phyloP scores from a whole-genome alignment of 306 rosid species.

The Mimosa pudica region DNA sequence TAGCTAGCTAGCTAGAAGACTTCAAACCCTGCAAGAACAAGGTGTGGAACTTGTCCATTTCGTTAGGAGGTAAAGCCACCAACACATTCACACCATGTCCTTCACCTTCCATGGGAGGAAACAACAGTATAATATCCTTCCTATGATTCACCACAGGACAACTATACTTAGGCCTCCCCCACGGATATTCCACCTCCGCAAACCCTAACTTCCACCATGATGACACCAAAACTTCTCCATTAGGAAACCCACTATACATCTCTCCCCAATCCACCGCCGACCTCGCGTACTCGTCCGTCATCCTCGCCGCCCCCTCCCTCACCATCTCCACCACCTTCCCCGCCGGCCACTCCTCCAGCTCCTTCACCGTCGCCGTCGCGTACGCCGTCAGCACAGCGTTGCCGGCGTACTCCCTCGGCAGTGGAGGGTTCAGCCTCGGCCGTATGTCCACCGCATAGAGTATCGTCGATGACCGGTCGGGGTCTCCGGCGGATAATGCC shows the following conservation, averaged over 20 bases:
- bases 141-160: conserved; percentile 61
- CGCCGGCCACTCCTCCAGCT: conserved; percentile 42
- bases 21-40: conserved; percentile 32
- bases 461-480: conserved; percentile 40
- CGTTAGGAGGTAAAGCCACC: conserved; percentile 60
- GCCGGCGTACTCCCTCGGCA: conserved; percentile 44
- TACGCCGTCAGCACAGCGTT: conserved; percentile 60
- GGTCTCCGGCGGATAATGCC: conserved; percentile 43
- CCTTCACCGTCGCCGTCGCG: conserved; percentile 49
- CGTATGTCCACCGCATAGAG: conserved; percentile 67
- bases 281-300: conserved; percentile 62
- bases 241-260: conserved; percentile 60
- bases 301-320: conserved; percentile 55
- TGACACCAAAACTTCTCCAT: conserved; percentile 69
- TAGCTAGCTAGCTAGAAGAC: neutral
- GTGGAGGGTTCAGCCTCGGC: conserved; percentile 47
- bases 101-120: conserved; percentile 49
- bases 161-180: conserved; percentile 75
- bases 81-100: conserved; percentile 40
- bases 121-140: conserved; percentile 64
- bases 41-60: conserved; percentile 52
- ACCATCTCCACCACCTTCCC: conserved; percentile 59
- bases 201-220: conserved; percentile 80
- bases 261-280: conserved; percentile 73
- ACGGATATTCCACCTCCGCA: conserved; percentile 69